phyloP scores from a whole-genome alignment of 371 early-diverging fungal genomes.

The Rhizopus sp. region DNA sequence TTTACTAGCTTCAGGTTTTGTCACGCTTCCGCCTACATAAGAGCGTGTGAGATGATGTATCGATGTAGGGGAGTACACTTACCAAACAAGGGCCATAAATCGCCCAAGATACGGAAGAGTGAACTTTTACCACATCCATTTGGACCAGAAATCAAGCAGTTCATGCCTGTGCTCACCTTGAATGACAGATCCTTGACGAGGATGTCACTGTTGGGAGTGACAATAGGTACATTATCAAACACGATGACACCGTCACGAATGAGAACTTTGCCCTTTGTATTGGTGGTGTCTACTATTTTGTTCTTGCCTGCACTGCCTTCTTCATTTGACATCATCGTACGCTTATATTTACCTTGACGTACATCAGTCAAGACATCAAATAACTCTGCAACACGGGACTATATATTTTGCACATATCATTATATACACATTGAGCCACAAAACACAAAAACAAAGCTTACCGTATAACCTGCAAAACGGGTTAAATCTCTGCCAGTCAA shows the following conservation, averaged over 20 bases:
- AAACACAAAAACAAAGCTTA: slow-evolving; percentile 21
- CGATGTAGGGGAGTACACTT: slow-evolving; percentile 1
- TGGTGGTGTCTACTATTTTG: slow-evolving; percentile 46
- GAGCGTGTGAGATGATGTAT: not conserved
- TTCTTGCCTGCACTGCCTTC: slow-evolving; percentile 31
- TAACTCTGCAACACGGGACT: slow-evolving; percentile 77
- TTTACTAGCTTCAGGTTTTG: slow-evolving; percentile 76
- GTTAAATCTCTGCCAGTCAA: slow-evolving; percentile 81
- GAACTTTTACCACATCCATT: slow-evolving; percentile 93
- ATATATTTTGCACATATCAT: not conserved
- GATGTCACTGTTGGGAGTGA: slow-evolving; percentile 92
- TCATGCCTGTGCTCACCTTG: slow-evolving; percentile 81
- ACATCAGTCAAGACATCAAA: slow-evolving; percentile 77
- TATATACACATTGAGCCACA: not conserved
- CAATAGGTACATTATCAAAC: slow-evolving; percentile 87
- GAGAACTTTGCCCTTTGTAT: slow-evolving; percentile 63
- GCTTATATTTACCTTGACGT: slow-evolving; percentile 63
- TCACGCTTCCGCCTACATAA: slow-evolving; percentile 68
- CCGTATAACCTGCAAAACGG: slow-evolving; percentile 77
- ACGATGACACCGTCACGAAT: slow-evolving; percentile 73
- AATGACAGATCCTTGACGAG: slow-evolving; percentile 84
- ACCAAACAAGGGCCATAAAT: slow-evolving; percentile 86
- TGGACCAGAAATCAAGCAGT: slow-evolving; percentile 89
- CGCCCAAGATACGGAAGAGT: slow-evolving; percentile 92
- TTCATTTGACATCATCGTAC: slow-evolving; percentile 60